These are phyloP conservation scores for Glycyrrhiza uralensis DNA, from an alignment of 306 rosid genomes.

Conservation along the genomic window DNA sequence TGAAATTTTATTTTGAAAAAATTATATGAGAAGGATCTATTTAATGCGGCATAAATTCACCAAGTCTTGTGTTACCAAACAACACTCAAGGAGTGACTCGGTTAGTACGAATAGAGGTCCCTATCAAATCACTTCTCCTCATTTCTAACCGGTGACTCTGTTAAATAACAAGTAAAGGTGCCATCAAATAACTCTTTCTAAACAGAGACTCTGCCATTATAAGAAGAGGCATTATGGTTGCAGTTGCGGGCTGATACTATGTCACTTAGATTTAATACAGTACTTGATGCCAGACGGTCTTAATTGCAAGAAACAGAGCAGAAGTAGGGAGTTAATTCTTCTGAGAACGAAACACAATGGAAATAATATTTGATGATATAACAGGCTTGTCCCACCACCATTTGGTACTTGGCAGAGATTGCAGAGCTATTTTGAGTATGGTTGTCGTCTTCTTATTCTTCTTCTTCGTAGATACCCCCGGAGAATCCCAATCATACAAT, in stretches of 20 bases:
- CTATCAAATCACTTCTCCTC: neutral
- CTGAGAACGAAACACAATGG: conserved; percentile 4
- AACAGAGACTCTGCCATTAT: conserved; percentile 9
- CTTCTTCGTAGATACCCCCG: neutral
- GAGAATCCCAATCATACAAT: conserved; percentile 4
- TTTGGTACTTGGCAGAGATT: conserved; percentile 15
- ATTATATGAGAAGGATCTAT: neutral
- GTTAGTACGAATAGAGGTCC: neutral
- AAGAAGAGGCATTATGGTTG: conserved; percentile 28
- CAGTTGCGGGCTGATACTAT: conserved; percentile 24
- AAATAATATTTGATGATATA: conserved; percentile 23
- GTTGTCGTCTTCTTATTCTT: conserved; percentile 16
- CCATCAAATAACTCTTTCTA: conserved; percentile 18
- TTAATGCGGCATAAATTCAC: conserved; percentile 10
- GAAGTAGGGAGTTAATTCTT: conserved; percentile 23
- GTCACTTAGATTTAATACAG: conserved; percentile 9
- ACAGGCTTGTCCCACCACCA: conserved; percentile 34
- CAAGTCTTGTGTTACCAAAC: neutral
- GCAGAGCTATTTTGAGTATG: conserved; percentile 19
- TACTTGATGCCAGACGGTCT: conserved; percentile 6
- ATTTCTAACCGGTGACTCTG: neutral
- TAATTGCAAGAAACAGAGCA: conserved; percentile 27
- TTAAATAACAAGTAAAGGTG: neutral
- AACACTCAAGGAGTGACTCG: neutral
- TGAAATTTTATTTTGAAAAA: too few relatives aligned